Percentiles rank a stretch among this genome's conserved stretches.
These are phyloP conservation scores for Phytophthora macrochlamydospora DNA, from an alignment of 352 stramenopile species.

Conservation along the genomic window DNA sequence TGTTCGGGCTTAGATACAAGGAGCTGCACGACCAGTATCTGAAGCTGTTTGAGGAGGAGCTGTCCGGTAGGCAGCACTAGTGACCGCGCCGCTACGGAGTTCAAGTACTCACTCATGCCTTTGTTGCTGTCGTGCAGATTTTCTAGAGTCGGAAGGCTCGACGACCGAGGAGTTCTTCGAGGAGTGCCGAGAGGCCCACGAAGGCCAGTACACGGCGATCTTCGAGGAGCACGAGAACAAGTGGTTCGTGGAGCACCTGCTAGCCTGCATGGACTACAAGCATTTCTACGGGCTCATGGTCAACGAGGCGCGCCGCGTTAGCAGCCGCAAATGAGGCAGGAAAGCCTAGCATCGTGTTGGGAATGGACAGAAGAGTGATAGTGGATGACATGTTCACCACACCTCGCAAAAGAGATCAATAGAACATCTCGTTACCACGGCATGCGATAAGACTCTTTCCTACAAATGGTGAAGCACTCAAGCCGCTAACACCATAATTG, in stretches of 20 bases:
- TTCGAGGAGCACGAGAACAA: slow-evolving; percentile 74
- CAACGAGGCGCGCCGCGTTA: slow-evolving; percentile 73
- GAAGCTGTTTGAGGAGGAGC: slow-evolving; percentile 70
- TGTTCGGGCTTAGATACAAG: slow-evolving; percentile 53
- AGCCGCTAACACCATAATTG: too few species aligned
- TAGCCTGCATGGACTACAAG: slow-evolving; percentile 85
- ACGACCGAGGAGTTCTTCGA: slow-evolving; percentile 73
- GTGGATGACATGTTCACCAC: too few species aligned
- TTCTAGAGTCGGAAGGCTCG: slow-evolving; percentile 69
- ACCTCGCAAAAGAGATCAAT: too few species aligned
- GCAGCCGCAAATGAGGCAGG: slow-evolving; percentile 53
- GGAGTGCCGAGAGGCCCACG: slow-evolving; percentile 65
- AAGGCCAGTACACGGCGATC: slow-evolving; percentile 65
- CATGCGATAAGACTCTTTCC: too few species aligned
- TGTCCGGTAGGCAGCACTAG: slow-evolving; percentile 40
- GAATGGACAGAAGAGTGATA: not conserved
- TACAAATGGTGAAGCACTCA: too few species aligned
- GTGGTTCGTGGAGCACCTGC: slow-evolving; percentile 81
- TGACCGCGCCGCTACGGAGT: too few species aligned
- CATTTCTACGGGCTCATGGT: slow-evolving; percentile 83
- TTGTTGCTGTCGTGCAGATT: slow-evolving; percentile 43
- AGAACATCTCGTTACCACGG: too few species aligned
- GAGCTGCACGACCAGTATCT: slow-evolving; percentile 78
- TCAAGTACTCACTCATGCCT: not conserved
- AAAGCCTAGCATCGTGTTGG: too few species aligned